Evolutionary conservation across 139 green algal genomes (phyloP), one percentile per base, ranked within the genome.

Genomic region (Trebouxia sp.): DNA sequence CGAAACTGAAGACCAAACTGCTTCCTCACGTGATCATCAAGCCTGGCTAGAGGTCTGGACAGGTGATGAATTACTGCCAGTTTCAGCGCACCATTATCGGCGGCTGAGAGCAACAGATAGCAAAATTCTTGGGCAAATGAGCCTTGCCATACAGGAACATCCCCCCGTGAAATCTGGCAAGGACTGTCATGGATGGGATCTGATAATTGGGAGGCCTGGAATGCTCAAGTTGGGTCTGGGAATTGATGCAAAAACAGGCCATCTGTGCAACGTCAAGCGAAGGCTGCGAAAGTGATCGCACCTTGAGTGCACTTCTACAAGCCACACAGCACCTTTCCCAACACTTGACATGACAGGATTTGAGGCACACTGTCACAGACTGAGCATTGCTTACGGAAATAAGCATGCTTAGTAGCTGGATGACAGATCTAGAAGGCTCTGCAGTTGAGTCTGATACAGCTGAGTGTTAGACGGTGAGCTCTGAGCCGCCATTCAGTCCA

Each of bases 231-330:
- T 65, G 53, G 53, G 53, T 30, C 22, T 65, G 53, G 53, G 53
- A 65, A 65, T 65, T 65, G 53, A 65, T 65, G 53, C 53, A 65
- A 65, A 28, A 65, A 43, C 58, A 17, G 30, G 58, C 30, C 30
- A 39, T 69, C 28, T 69, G 39, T 69, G 58, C 58, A 69, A 69
- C 41, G 58, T 69, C 58, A 69, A 69, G 2, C 58, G 58, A 41
- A 69, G 28, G 30, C 39, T 69, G 58, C 30, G 28, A 69, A 69
- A 69, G 30, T 69, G 58, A 69, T 69, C 41, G 58, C 58, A 69
- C 58, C 58, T 22, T 69, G 58, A 39, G 28, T 69, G 56, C 28
- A 69, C 30, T 69, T 14, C 3, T 38, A 35, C 55, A 65, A 65
- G 55, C 15, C 53, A 65, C 53, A 65, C 53, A 65, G 53, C 53